Conservation (phyloP, 1,284 basidiomycete genomes). For the Ganoderma leucocontextum region DNA sequence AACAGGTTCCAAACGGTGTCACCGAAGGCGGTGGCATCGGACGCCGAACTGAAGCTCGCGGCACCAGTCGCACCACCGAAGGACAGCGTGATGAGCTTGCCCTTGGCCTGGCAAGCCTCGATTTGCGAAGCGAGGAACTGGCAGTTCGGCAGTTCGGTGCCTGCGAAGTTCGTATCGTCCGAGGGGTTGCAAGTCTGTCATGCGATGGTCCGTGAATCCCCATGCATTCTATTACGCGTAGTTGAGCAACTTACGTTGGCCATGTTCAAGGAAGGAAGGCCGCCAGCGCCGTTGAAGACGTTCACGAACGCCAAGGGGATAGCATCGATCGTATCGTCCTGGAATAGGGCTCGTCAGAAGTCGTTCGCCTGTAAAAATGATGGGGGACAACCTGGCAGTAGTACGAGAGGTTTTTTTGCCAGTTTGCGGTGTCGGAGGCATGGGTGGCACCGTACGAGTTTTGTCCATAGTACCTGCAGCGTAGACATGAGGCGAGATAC, state of each 20-base stretch:
- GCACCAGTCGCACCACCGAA: conserved; percentile 69
- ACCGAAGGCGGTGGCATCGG: conserved; percentile 60
- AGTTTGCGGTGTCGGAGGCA: conserved; percentile 49
- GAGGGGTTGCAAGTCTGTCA: conserved; percentile 54
- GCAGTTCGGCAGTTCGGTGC: conserved; percentile 66
- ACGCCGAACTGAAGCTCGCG: conserved; percentile 59
- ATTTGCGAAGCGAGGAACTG: conserved; percentile 62
- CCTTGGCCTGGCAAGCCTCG: conserved; percentile 65
- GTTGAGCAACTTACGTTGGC: conserved; percentile 54
- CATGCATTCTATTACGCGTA: not conserved
- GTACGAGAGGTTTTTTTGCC: conserved; percentile 56
- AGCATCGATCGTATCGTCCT: conserved; percentile 60
- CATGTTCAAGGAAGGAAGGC: conserved; percentile 65
- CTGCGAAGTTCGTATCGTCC: conserved; percentile 55
- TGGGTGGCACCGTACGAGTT: conserved; percentile 66
- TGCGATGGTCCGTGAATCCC: not conserved
- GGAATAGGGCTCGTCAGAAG: not conserved
- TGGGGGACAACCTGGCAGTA: conserved; percentile 55
- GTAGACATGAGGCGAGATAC: not conserved
- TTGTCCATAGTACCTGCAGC: conserved; percentile 52
- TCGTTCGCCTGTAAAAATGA: not conserved
- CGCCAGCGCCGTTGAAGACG: conserved; percentile 62
- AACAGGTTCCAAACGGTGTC: conserved; percentile 72
- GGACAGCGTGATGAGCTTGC: conserved; percentile 71
- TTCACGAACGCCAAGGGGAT: conserved; percentile 69